Conservation (phyloP, 495 filamentous ascomycete genomes). For the Podospora appendiculata region DNA sequence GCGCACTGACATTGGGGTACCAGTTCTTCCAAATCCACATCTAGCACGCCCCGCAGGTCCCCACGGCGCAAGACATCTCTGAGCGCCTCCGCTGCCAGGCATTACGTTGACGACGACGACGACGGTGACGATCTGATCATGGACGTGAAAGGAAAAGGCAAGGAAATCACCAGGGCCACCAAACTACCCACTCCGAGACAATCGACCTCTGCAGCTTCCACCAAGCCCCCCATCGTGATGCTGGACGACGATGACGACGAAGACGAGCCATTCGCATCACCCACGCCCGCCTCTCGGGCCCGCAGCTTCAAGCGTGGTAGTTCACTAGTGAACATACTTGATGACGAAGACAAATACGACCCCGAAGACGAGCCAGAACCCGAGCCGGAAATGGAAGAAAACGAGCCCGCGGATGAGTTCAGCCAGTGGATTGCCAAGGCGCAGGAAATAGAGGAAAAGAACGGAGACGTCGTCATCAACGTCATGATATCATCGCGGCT, state of each 20-base stretch:
- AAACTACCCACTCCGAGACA: conserved; percentile 1
- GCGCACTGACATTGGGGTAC: no score
- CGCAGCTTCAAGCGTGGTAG: not conserved
- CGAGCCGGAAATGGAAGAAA: not conserved
- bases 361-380: not conserved
- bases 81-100: not conserved
- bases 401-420: conserved; percentile 69
- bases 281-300: not conserved
- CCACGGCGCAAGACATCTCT: not conserved
- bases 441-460: not conserved
- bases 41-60: not conserved
- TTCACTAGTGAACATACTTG: not conserved
- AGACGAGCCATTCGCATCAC: not conserved
- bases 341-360: not conserved
- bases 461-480: conserved; percentile 3
- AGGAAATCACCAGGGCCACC: conserved; percentile 11
- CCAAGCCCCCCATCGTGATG: not conserved
- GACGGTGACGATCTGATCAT: conserved; percentile 18
- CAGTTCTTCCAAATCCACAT: no score
- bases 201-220: not conserved
- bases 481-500: conserved; percentile 11
- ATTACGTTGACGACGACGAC: not conserved
- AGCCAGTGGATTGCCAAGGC: conserved; percentile 27
- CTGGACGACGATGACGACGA: not conserved
- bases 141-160: conserved; percentile 26